phyloP scores from a whole-genome alignment of 108 stramenopile species.

The Poteriospumella lacustris region DNA sequence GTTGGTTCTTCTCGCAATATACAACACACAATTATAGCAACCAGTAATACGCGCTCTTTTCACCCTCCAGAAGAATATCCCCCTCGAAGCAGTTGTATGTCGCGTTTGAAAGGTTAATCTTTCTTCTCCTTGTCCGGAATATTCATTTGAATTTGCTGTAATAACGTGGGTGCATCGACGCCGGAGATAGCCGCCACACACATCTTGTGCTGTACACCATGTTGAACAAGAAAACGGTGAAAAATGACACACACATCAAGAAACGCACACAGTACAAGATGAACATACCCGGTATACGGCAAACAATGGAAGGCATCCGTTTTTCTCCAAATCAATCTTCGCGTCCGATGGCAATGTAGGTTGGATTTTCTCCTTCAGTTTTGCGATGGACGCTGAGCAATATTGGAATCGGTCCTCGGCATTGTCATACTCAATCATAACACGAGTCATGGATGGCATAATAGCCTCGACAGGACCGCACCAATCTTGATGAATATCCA shows the following conservation, averaged over 20 bases:
- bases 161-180: background rate
- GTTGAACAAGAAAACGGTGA: background rate
- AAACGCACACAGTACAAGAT: too few relatives aligned
- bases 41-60: too few relatives aligned
- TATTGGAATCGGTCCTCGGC: background rate
- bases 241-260: background rate
- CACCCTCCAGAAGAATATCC: too few relatives aligned
- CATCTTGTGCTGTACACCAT: slow-evolving; percentile 4
- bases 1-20: too few relatives aligned
- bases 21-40: too few relatives aligned
- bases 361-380: background rate
- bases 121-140: background rate
- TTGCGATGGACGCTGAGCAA: background rate
- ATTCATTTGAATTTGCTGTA: background rate
- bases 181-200: background rate
- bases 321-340: background rate
- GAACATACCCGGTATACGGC: background rate
- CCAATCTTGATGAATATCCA: slow-evolving; percentile 12
- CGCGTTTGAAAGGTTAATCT: too few relatives aligned
- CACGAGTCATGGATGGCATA: background rate
- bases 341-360: background rate
- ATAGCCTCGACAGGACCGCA: background rate
- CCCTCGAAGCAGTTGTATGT: too few relatives aligned
- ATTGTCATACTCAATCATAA: background rate
- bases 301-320: background rate